These are phyloP conservation scores for Blastocystis sp. DNA, from an alignment of 352 stramenopile species.

Conservation along the genomic window DNA sequence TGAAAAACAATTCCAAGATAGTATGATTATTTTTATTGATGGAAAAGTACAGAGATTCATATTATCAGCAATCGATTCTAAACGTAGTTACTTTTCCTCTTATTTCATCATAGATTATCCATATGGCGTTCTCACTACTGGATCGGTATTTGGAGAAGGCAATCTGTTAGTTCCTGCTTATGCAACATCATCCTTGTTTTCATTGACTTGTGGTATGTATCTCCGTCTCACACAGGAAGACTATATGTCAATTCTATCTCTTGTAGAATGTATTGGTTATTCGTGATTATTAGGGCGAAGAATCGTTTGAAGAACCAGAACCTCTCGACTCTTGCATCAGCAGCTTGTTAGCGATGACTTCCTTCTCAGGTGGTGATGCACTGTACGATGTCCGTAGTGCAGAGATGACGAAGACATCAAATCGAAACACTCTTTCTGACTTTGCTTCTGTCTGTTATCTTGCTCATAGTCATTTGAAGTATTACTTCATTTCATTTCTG, in stretches of 20 bases:
- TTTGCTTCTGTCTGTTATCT: background rate
- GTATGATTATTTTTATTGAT: background rate
- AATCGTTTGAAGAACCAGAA: background rate
- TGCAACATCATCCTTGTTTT: constrained; percentile 35
- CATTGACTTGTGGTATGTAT: background rate
- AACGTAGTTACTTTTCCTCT: background rate
- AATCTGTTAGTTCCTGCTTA: constrained; percentile 20
- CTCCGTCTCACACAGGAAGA: background rate
- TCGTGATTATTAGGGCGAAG: background rate
- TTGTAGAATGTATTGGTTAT: background rate
- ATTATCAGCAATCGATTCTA: background rate
- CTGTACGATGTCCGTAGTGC: background rate
- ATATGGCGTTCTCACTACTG: background rate
- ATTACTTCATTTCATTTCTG: background rate
- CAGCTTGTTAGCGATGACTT: background rate
- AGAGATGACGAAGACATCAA: background rate
- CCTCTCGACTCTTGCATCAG: background rate
- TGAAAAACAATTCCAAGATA: background rate
- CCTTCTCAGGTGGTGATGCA: background rate
- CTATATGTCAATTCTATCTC: constrained; percentile 53
- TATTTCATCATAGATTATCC: constrained; percentile 23
- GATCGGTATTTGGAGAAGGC: background rate
- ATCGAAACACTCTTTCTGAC: background rate
- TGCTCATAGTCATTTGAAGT: background rate
- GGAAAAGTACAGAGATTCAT: constrained; percentile 42